Evolutionary conservation across 257 asterid species (phyloP).

Genomic region (Capsicum pubescens): DNA sequence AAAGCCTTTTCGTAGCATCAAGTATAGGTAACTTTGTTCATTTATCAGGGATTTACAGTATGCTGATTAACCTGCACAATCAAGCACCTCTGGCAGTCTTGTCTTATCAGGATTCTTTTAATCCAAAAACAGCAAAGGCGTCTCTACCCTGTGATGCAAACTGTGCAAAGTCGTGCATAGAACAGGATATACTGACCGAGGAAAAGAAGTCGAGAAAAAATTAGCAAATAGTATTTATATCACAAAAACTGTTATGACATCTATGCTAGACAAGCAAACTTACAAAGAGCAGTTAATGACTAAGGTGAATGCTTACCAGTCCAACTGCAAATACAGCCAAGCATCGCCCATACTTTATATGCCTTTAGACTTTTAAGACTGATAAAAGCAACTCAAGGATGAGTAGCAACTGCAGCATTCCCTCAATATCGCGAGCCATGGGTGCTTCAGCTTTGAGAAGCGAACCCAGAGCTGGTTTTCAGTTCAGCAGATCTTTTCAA

Average conservation of each 20-base stretch:
- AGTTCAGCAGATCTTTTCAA: constrained; percentile 7
- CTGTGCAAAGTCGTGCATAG: not conserved
- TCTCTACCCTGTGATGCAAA: not conserved
- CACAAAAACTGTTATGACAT: not conserved
- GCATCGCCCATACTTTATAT: not conserved
- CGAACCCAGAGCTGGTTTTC: not conserved
- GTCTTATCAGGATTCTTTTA: not conserved
- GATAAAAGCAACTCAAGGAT: not conserved
- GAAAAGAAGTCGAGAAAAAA: not conserved
- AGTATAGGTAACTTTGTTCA: not conserved
- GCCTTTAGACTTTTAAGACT: not conserved
- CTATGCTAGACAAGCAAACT: constrained; percentile 1
- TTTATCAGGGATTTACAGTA: not conserved
- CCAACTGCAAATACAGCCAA: not conserved
- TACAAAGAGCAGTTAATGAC: not conserved
- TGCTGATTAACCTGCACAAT: not conserved
- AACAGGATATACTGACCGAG: not conserved
- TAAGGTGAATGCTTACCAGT: not conserved
- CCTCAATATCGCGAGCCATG: not conserved
- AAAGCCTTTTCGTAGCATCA: not conserved
- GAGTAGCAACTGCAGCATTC: not conserved
- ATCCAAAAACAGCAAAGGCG: not conserved
- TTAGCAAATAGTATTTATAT: not conserved
- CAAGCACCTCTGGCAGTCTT: not conserved
- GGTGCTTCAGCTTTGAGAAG: constrained; percentile 16